Conservation (phyloP, 495 filamentous ascomycete genomes). For the Pseudomonodictys pantanalensis region DNA sequence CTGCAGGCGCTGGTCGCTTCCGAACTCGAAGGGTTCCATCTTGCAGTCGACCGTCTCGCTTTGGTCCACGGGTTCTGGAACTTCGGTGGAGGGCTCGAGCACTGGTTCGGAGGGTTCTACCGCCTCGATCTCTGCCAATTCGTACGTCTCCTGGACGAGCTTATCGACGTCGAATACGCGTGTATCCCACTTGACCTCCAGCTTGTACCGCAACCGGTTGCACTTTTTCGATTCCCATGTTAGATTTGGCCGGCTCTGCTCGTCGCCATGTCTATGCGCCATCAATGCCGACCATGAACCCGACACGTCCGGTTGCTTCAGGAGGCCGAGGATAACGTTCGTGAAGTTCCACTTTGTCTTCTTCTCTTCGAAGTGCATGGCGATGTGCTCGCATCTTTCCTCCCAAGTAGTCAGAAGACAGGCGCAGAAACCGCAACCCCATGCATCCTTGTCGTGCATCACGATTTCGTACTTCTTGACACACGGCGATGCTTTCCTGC, state of each 20-base stretch:
- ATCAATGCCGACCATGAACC: conserved; percentile 25
- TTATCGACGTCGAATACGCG: conserved; percentile 26
- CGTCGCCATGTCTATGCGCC: conserved; percentile 24
- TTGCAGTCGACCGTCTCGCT: conserved; percentile 20
- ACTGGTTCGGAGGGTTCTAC: background rate
- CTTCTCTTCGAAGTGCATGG: conserved; percentile 34
- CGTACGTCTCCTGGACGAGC: conserved; percentile 27
- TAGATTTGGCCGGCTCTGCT: conserved; percentile 27
- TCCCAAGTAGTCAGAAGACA: conserved; percentile 29
- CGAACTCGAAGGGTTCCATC: conserved; percentile 22
- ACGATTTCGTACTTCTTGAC: conserved; percentile 31
- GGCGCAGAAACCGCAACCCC: conserved; percentile 37
- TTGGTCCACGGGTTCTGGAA: background rate
- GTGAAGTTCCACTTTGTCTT: conserved; percentile 35
- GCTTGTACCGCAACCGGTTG: conserved; percentile 25
- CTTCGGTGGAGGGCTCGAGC: background rate
- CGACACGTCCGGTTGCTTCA: conserved; percentile 31
- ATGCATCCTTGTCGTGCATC: conserved; percentile 34
- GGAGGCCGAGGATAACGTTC: conserved; percentile 31
- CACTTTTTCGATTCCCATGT: conserved; percentile 35
- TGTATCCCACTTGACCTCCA: conserved; percentile 29
- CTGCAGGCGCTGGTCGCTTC: background rate
- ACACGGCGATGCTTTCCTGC: conserved; percentile 32
- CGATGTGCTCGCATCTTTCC: conserved; percentile 35
- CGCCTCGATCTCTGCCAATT: conserved; percentile 23